Evolutionary conservation across 225 moss, liverwort and hornwort species (phyloP).

Genomic region (Sphagnum contortum): DNA sequence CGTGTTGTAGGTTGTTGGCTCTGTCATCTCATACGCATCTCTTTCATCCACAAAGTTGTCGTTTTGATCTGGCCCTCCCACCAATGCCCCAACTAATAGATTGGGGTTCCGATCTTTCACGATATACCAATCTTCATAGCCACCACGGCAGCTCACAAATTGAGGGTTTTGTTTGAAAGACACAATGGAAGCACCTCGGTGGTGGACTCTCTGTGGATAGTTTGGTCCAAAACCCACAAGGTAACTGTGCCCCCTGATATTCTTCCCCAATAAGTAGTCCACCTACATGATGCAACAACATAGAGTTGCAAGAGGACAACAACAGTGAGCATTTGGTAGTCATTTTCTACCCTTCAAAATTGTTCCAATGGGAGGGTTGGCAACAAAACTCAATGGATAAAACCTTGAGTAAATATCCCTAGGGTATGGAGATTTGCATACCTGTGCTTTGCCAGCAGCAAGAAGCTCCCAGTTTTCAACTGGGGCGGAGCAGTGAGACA

Average conservation of each 20-base stretch:
- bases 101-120: conserved; percentile 39
- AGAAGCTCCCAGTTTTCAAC: conserved; percentile 35
- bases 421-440: not conserved
- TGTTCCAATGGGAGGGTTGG: too few relatives aligned
- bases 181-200: conserved; percentile 62
- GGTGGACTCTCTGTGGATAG: conserved; percentile 63
- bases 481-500: conserved; percentile 22
- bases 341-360: too few relatives aligned
- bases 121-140: conserved; percentile 47
- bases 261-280: conserved; percentile 67
- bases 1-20: conserved; percentile 61
- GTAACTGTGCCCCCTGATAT: conserved; percentile 51
- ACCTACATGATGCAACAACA: conserved; percentile 16
- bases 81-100: conserved; percentile 49
- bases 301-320: too few relatives aligned
- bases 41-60: conserved; percentile 64
- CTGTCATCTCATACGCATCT: conserved; percentile 41
- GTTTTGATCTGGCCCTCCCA: conserved; percentile 70
- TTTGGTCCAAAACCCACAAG: conserved; percentile 55
- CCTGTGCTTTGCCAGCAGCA: conserved; percentile 34
- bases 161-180: conserved; percentile 4
- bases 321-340: too few relatives aligned
- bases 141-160: conserved; percentile 35
- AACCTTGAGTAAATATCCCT: too few relatives aligned
- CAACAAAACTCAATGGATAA: too few relatives aligned